Evolutionary conservation across 441 rosid genomes (phyloP).

Genomic region (Biscutella laevigata): DNA sequence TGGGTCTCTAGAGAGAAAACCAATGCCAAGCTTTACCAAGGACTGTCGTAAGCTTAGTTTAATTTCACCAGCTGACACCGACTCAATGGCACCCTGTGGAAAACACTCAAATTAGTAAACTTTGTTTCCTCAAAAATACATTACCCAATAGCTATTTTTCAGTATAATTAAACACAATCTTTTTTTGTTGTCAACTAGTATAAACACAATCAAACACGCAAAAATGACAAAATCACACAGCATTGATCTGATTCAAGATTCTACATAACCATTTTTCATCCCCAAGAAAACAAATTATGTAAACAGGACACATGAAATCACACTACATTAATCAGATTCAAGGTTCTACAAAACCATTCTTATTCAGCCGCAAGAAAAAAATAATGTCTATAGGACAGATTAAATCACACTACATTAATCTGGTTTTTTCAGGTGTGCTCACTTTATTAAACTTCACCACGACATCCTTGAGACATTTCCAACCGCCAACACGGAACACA

Average conservation of each 20-base stretch:
- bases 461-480: conserved; percentile 86
- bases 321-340: neutral
- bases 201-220: conserved; percentile 2
- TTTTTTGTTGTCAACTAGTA: no score
- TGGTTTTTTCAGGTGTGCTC: neutral
- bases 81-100: conserved; percentile 93
- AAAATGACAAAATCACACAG: conserved; percentile 7
- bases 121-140: neutral
- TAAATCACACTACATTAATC: neutral
- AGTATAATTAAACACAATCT: no score
- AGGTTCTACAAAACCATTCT: neutral
- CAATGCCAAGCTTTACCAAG: conserved; percentile 85
- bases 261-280: neutral
- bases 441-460: conserved; percentile 84
- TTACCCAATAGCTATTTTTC: neutral
- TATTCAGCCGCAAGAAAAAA: neutral
- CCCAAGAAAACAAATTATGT: no score
- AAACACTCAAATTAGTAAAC: conserved; percentile 21
- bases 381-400: no score
- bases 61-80: conserved; percentile 81
- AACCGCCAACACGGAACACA: conserved; percentile 76
- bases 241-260: neutral
- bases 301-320: neutral
- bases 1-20: conserved; percentile 84
- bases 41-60: conserved; percentile 85